Evolutionary conservation across 2,329 filamentous ascomycete genomes (phyloP).

Genomic region (Balansia obtecta): DNA sequence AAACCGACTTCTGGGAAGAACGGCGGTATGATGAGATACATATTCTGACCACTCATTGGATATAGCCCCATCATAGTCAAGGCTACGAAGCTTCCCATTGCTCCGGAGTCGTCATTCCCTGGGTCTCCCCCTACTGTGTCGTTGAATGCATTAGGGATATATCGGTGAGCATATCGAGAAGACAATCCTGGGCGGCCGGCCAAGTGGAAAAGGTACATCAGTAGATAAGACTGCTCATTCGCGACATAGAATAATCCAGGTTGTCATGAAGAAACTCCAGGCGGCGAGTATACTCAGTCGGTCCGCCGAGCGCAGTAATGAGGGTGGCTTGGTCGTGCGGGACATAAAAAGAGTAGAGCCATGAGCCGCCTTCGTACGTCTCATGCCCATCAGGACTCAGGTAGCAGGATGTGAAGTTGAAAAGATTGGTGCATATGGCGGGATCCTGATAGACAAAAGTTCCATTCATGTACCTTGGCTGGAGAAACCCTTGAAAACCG

Average conservation of each 20-base stretch:
- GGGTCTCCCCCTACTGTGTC: conserved; percentile 45
- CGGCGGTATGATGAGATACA: conserved; percentile 39
- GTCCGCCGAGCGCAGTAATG: conserved; percentile 44
- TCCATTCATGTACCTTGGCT: conserved; percentile 53
- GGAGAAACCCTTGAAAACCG: conserved; percentile 47
- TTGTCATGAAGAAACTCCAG: conserved; percentile 52
- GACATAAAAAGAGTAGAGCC: conserved; percentile 57
- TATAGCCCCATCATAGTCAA: conserved; percentile 41
- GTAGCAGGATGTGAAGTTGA: conserved; percentile 31
- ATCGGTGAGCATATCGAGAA: conserved; percentile 43
- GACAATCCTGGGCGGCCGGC: conserved; percentile 48
- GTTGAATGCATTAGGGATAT: conserved; percentile 60
- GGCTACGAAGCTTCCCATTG: conserved; percentile 40
- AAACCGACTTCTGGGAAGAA: conserved; percentile 36
- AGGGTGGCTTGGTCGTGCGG: conserved; percentile 36
- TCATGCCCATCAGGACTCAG: conserved; percentile 15
- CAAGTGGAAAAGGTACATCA: conserved; percentile 50
- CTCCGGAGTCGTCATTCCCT: conserved; percentile 40
- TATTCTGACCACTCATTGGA: conserved; percentile 39
- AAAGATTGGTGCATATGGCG: conserved; percentile 20
- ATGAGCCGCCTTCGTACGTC: conserved; percentile 59
- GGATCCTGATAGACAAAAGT: conserved; percentile 59
- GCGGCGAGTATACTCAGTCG: conserved; percentile 41
- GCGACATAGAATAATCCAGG: conserved; percentile 54
- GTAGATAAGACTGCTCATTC: conserved; percentile 43